Percentiles rank a stretch among this genome's conserved stretches.
phyloP scores from a whole-genome alignment of 2,329 filamentous ascomycete species.

The Diaporthe aspalathi region DNA sequence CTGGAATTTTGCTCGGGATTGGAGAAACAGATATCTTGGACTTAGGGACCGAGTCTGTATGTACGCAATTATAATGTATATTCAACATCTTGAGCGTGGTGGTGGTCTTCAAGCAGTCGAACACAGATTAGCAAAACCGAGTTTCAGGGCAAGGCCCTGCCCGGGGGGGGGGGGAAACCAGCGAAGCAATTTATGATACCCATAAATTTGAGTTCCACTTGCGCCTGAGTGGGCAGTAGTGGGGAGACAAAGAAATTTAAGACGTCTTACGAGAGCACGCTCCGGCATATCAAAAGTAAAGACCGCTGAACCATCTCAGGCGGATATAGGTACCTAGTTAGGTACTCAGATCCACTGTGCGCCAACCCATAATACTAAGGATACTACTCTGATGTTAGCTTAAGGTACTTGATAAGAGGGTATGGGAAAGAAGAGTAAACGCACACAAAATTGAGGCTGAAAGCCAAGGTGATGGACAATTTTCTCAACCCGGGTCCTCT shows the following conservation, averaged over 20 bases:
- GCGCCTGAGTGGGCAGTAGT: too few species aligned
- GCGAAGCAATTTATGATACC: neutral
- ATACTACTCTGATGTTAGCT: neutral
- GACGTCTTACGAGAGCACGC: slow-evolving; percentile 1
- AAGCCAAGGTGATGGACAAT: neutral
- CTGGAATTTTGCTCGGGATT: neutral
- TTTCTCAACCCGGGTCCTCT: too few species aligned
- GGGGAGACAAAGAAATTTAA: neutral
- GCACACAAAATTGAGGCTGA: slow-evolving; percentile 12
- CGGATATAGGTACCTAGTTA: too few species aligned
- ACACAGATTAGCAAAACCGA: neutral
- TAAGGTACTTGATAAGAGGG: neutral
- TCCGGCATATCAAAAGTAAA: neutral
- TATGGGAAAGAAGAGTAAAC: neutral
- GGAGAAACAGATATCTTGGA: slow-evolving; percentile 9
- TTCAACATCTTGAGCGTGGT: slow-evolving; percentile 14
- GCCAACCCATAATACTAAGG: slow-evolving; percentile 17
- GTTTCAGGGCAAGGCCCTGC: too few species aligned
- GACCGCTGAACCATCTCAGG: neutral
- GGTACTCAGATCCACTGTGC: neutral
- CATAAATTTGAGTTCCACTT: neutral
- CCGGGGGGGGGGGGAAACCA: too few species aligned
- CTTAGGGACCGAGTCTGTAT: slow-evolving; percentile 3
- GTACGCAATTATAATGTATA: slow-evolving; percentile 20
- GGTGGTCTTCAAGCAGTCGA: neutral